Evolutionary conservation across 495 filamentous ascomycete species (phyloP).

Genomic region (Penicillium tannophilum): DNA sequence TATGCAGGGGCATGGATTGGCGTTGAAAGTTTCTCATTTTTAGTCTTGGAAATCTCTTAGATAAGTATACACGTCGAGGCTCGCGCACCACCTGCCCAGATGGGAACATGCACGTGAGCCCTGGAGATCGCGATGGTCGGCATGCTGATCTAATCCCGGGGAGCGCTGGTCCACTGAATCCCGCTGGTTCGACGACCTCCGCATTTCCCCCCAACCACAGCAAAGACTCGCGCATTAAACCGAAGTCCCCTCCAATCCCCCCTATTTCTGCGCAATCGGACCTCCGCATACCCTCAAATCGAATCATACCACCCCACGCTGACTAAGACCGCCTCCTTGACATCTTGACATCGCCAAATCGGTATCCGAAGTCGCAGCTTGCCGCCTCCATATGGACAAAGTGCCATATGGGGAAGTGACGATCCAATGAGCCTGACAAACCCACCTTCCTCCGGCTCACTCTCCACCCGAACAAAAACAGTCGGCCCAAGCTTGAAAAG

Average conservation of each 20-base stretch:
- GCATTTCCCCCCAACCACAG: slow-evolving; percentile 8
- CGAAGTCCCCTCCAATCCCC: background rate
- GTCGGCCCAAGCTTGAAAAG: slow-evolving; percentile 64
- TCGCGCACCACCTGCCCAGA: too few relatives aligned
- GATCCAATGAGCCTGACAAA: slow-evolving; percentile 56
- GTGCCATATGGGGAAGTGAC: slow-evolving; percentile 11
- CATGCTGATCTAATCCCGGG: background rate
- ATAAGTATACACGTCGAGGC: too few relatives aligned
- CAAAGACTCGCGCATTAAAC: background rate
- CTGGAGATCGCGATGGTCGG: background rate
- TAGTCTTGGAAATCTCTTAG: too few relatives aligned
- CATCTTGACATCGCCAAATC: slow-evolving; percentile 6
- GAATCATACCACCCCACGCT: slow-evolving; percentile 1
- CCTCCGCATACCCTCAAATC: background rate
- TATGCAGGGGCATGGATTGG: too few relatives aligned
- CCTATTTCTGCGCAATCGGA: slow-evolving; percentile 3
- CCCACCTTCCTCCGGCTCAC: slow-evolving; percentile 56
- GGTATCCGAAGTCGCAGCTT: slow-evolving; percentile 3
- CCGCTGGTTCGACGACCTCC: slow-evolving; percentile 4
- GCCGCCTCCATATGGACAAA: slow-evolving; percentile 8
- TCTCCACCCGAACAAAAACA: slow-evolving; percentile 48
- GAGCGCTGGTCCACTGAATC: background rate
- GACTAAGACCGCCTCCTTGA: slow-evolving; percentile 11
- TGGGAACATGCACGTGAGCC: too few relatives aligned
- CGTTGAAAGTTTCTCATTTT: too few relatives aligned